Evolutionary conservation across 1,284 basidiomycete genomes (phyloP), one percentile per base, ranked within the genome.

Genomic region (Hymenochaete sp.): DNA sequence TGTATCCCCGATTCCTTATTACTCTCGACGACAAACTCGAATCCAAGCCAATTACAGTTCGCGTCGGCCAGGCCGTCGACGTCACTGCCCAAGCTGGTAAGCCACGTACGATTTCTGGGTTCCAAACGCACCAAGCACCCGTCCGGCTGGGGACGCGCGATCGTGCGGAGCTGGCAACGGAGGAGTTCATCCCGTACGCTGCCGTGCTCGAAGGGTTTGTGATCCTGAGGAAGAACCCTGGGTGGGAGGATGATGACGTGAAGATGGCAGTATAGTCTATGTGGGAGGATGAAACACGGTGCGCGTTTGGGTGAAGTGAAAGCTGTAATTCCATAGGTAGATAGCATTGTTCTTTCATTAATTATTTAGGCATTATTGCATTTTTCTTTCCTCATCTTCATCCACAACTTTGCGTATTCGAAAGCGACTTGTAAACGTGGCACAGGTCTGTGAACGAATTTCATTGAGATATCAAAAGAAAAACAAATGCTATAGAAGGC

Each of bases 1-100:
- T 99, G 93, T 96, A 92, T 67, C 96, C 96, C 19, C 82, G 96
- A 47, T 97, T 98, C 84, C 68, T 98, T 56, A 97, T 98, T 62
- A 97, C 93, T 1, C 80, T 98, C 24, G 84, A 97, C 65, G 93
- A 97, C 64, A 77, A 93, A 50, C 79, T 93, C 45, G 77, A 90
- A 55, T 79, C 75, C 57, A 70, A 83, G 51, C 84, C 92, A 1
- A 89, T 96, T 21, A 92, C 90, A 5, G 93, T 98, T 26, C 84
- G 96, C 24, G 96, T 98, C 27, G 95, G 95, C 32, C 90, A 93
- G 76, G 89, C 89, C 7, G 80, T 93, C 52, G 90, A 93, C 55
- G 85, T 91, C 39, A 87, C 93, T 36, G 90, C 89, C 9, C 89
- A 92, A 67, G 90, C 90, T 0, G 90, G 89, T 31, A 93, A 93